Evolutionary conservation across 1,284 basidiomycete species (phyloP).

Genomic region (Cutaneotrichosporon sp.): DNA sequence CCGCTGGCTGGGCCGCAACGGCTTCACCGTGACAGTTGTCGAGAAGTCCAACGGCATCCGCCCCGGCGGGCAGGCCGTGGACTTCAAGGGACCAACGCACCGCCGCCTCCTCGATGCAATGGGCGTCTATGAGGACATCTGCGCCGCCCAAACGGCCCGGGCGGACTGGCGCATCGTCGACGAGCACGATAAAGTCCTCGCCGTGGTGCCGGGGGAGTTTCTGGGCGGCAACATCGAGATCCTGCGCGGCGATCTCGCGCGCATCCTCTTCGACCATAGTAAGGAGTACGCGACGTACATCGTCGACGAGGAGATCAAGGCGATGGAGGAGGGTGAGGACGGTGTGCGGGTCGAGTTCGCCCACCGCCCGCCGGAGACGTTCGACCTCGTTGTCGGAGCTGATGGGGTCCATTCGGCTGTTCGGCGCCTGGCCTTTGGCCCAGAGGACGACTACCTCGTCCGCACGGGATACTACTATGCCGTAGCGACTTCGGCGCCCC

Average conservation of each 20-base stretch:
- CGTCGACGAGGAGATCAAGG: conserved; percentile 38
- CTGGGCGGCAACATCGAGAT: conserved; percentile 28
- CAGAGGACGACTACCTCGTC: conserved; percentile 39
- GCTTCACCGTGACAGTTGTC: conserved; percentile 37
- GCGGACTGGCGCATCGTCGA: conserved; percentile 49
- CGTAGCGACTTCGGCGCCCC: conserved; percentile 10
- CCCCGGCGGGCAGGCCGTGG: conserved; percentile 38
- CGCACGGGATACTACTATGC: conserved; percentile 36
- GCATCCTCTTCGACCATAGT: conserved; percentile 43
- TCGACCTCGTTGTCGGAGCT: not conserved
- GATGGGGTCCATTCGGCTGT: not conserved
- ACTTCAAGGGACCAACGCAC: conserved; percentile 26
- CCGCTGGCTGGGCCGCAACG: conserved; percentile 29
- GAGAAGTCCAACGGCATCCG: conserved; percentile 35
- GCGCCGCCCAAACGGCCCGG: conserved; percentile 46
- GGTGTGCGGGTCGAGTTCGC: conserved; percentile 43
- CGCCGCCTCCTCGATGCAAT: conserved; percentile 35
- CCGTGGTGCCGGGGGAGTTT: conserved; percentile 49
- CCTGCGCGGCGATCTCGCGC: conserved; percentile 50
- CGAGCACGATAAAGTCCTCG: conserved; percentile 48
- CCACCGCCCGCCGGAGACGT: conserved; percentile 45
- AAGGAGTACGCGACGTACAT: conserved; percentile 20
- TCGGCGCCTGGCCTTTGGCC: conserved; percentile 3
- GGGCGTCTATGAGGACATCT: conserved; percentile 43
- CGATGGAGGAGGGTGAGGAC: conserved; percentile 40